Conservation (phyloP, 768 basidiomycete genomes). For the Hypholoma sublateritium region DNA sequence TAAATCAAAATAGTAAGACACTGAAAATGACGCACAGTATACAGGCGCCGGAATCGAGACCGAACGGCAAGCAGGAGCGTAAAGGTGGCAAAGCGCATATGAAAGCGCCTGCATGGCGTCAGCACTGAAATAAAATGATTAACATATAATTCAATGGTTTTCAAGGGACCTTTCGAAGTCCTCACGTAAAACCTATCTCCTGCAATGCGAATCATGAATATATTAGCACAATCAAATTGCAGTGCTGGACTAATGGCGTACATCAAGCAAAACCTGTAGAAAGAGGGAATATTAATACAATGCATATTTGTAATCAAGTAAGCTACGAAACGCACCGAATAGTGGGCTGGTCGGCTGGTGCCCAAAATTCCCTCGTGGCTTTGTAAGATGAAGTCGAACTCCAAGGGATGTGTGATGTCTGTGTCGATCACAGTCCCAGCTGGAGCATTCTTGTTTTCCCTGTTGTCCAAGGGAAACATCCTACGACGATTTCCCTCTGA, state of each 20-base stretch:
- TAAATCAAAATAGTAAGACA: not conserved
- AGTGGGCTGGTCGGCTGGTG: conserved; percentile 57
- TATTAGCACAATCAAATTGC: too few species aligned
- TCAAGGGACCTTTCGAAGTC: not conserved
- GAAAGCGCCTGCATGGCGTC: conserved; percentile 66
- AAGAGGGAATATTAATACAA: not conserved
- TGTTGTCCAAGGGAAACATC: conserved; percentile 7
- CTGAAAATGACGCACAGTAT: conserved; percentile 54
- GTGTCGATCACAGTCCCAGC: conserved; percentile 80
- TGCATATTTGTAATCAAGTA: not conserved
- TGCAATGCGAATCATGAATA: too few species aligned
- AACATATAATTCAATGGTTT: not conserved
- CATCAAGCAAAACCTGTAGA: conserved; percentile 39
- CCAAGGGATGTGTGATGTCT: conserved; percentile 66
- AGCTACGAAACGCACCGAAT: conserved; percentile 33
- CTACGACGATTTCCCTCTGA: not conserved
- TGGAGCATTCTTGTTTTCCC: conserved; percentile 66
- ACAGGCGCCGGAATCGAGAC: conserved; percentile 83
- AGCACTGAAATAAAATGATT: conserved; percentile 33
- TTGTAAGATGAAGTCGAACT: conserved; percentile 78
- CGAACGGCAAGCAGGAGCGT: conserved; percentile 72
- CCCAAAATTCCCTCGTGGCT: conserved; percentile 79
- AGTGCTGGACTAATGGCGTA: conserved; percentile 20
- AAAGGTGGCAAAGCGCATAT: conserved; percentile 74
- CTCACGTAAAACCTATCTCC: too few species aligned